These are phyloP conservation scores for Isabelozyma heimii DNA, from an alignment of 805 yeast genomes.

Conservation along the genomic window DNA sequence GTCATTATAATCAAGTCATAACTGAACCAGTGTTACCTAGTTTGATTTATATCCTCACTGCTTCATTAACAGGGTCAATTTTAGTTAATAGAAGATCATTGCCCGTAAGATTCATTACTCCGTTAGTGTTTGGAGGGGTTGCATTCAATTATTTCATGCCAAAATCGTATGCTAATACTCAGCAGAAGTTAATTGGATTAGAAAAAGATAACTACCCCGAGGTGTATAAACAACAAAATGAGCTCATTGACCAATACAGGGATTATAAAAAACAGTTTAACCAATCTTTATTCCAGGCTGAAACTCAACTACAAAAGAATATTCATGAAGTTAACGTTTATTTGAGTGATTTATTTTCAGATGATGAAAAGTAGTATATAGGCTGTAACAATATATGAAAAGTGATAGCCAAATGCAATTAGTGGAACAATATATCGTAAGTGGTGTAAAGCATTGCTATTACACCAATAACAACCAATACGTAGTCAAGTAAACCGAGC, in stretches of 20 bases:
- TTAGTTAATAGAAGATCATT: slow-evolving; percentile 45
- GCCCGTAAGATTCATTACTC: slow-evolving; percentile 50
- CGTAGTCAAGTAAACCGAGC: slow-evolving; percentile 45
- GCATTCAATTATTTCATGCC: slow-evolving; percentile 53
- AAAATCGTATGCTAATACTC: slow-evolving; percentile 35
- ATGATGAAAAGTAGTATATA: slow-evolving; percentile 2
- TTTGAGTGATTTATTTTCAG: slow-evolving; percentile 8
- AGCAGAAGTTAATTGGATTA: slow-evolving; percentile 15
- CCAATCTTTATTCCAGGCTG: slow-evolving; percentile 7
- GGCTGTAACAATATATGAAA: not conserved
- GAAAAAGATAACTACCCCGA: slow-evolving; percentile 33
- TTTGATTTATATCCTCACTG: slow-evolving; percentile 52
- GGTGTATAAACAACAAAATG: slow-evolving; percentile 22
- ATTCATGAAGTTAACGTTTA: slow-evolving; percentile 27
- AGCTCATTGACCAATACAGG: slow-evolving; percentile 8
- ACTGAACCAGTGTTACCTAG: slow-evolving; percentile 57
- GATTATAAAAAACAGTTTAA: slow-evolving; percentile 9
- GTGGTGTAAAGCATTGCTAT: slow-evolving; percentile 68
- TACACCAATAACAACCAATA: slow-evolving; percentile 54
- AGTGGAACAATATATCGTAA: slow-evolving; percentile 39
- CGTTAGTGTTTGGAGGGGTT: slow-evolving; percentile 47
- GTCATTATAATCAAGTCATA: slow-evolving; percentile 32
- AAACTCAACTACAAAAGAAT: slow-evolving; percentile 12
- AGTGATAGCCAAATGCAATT: not conserved
- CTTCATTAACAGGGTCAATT: slow-evolving; percentile 56